Evolutionary conservation across 768 basidiomycete species (phyloP).

Genomic region (Panaeolus cyanescens): DNA sequence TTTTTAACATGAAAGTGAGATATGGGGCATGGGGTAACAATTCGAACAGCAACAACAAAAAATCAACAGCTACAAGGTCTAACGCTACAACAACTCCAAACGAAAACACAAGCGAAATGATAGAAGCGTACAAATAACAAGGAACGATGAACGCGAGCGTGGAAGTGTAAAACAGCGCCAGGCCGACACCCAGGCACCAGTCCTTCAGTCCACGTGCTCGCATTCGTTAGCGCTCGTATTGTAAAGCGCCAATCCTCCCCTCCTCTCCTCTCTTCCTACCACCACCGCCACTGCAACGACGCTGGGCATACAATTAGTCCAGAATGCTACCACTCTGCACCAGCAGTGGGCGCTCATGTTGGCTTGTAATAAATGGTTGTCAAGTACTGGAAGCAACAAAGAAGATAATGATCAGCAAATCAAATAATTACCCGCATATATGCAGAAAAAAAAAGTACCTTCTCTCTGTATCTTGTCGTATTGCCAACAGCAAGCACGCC

Average conservation of each 20-base stretch:
- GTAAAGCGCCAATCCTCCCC: background rate
- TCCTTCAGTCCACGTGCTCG: background rate
- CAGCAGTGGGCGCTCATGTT: slow-evolving; percentile 14
- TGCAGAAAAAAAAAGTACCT: slow-evolving; percentile 50
- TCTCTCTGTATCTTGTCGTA: slow-evolving; percentile 89
- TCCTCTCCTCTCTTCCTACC: background rate
- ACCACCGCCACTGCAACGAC: background rate
- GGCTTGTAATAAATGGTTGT: slow-evolving; percentile 65
- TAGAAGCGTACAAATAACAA: background rate
- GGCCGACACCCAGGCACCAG: background rate
- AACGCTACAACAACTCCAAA: too few relatives aligned
- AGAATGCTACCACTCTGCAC: background rate
- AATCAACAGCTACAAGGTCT: too few relatives aligned
- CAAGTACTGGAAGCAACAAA: slow-evolving; percentile 57
- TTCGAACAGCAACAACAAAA: too few relatives aligned
- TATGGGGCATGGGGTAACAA: too few relatives aligned
- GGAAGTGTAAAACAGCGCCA: background rate
- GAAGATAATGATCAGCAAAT: slow-evolving; percentile 12
- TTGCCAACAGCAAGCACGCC: slow-evolving; percentile 91
- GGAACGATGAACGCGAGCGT: background rate
- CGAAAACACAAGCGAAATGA: background rate
- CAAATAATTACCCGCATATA: background rate
- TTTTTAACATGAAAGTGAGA: too few relatives aligned
- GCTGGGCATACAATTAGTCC: background rate
- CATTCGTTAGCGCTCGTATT: background rate